Evolutionary conservation across 441 rosid genomes (phyloP).

Genomic region (Rhodomyrtus psidioides): DNA sequence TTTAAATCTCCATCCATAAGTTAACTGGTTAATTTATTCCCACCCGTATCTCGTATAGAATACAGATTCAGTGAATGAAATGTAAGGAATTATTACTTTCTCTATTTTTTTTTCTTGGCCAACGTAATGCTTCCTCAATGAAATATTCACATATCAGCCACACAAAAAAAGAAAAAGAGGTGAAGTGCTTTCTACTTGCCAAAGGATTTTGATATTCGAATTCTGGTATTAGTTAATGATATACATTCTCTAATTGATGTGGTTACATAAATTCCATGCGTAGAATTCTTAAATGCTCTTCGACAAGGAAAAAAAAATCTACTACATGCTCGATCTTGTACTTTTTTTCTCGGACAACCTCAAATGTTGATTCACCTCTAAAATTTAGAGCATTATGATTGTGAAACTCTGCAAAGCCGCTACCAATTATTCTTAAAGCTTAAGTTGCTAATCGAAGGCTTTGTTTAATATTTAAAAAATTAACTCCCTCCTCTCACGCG

Average conservation of each 20-base stretch:
- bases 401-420: fast-evolving
- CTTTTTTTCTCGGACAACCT: not conserved
- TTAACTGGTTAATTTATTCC: no score
- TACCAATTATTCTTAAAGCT: not conserved
- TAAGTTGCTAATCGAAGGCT: fast-evolving
- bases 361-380: not conserved
- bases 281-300: not conserved
- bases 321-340: not conserved
- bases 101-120: not conserved
- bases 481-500: not conserved
- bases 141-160: not conserved
- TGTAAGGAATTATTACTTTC: not conserved
- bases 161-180: not conserved
- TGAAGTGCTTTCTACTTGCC: not conserved
- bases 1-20: no score
- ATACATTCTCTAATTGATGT: not conserved
- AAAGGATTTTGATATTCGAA: not conserved
- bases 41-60: not conserved
- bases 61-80: not conserved
- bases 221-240: not conserved
- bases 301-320: not conserved
- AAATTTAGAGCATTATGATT: not conserved
- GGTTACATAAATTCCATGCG: not conserved
- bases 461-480: not conserved
- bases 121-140: not conserved